Percentiles rank a stretch among this genome's conserved stretches.
Conservation (phyloP, 2,329 filamentous ascomycete species). For the Arthrobotrys conoides region DNA sequence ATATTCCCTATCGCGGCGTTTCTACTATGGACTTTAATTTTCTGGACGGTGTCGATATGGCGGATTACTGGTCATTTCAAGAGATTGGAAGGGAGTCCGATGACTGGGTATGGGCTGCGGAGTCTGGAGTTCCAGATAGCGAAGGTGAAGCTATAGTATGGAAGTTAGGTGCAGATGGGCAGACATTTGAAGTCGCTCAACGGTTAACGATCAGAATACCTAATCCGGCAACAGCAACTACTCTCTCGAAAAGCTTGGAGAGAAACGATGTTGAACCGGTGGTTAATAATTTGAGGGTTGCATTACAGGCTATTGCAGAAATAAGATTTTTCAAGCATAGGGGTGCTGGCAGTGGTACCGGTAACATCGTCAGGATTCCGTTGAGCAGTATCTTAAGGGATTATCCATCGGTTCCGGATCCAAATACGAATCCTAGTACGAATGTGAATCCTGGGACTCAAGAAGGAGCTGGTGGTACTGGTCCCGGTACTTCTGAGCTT, state of each 20-base stretch:
- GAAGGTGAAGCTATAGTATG: constrained; percentile 10
- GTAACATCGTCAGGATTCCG: neutral
- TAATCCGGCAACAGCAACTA: neutral
- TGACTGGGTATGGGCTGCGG: constrained; percentile 7
- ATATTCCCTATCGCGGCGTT: constrained; percentile 30
- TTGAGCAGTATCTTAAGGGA: neutral
- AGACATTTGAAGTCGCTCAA: neutral
- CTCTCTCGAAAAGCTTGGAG: neutral
- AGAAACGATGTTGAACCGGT: neutral
- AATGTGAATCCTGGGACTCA: too few relatives aligned
- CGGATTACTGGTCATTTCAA: constrained; percentile 23
- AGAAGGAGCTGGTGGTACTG: too few relatives aligned
- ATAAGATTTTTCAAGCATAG: neutral
- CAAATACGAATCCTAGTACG: neutral
- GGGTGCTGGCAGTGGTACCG: neutral
- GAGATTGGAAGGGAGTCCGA: constrained; percentile 10
- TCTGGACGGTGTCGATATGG: constrained; percentile 19
- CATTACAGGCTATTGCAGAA: neutral
- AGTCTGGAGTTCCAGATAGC: neutral
- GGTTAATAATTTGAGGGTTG: neutral
- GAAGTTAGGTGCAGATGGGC: neutral
- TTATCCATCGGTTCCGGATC: neutral
- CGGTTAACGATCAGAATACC: neutral
- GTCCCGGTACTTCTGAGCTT: too few relatives aligned
- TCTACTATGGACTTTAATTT: constrained; percentile 25